phyloP scores from a whole-genome alignment of 179 eudicot genomes.

The Beta lomatogona region DNA sequence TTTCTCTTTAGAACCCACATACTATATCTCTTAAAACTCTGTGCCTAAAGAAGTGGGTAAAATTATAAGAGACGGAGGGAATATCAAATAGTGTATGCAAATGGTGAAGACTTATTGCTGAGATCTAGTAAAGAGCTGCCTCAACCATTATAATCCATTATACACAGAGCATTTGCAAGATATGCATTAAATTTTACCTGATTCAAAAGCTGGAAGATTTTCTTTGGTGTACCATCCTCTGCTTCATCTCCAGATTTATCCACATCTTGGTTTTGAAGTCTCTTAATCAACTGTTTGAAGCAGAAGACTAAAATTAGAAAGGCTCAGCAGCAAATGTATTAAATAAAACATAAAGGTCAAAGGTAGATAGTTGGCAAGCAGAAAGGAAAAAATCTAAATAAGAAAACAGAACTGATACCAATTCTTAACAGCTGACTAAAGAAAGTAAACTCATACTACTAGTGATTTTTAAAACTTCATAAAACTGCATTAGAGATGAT shows the following conservation, averaged over 20 bases:
- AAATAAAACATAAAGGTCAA: background rate
- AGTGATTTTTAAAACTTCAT: too few species aligned
- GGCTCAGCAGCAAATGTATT: background rate
- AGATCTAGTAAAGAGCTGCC: background rate
- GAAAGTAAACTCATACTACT: too few species aligned
- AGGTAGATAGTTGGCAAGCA: background rate
- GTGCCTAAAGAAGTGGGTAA: too few species aligned
- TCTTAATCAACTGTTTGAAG: constrained; percentile 66
- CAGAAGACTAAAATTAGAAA: constrained; percentile 13
- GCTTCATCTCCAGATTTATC: constrained; percentile 61
- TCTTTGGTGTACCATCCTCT: constrained; percentile 58
- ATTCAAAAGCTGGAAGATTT: constrained; percentile 86
- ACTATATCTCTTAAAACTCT: too few species aligned
- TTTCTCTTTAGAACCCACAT: too few species aligned
- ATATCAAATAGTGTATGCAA: background rate
- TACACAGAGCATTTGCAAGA: background rate
- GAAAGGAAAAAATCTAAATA: background rate
- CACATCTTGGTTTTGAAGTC: constrained; percentile 69
- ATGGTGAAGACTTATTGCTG: background rate
- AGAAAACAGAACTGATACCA: background rate
- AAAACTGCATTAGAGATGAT: too few species aligned
- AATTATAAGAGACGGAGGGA: too few species aligned
- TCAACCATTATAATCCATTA: background rate
- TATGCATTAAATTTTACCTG: constrained; percentile 49
- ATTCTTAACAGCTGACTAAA: too few species aligned